phyloP scores from a whole-genome alignment of 495 filamentous ascomycete genomes.

The Apodospora peruviana region DNA sequence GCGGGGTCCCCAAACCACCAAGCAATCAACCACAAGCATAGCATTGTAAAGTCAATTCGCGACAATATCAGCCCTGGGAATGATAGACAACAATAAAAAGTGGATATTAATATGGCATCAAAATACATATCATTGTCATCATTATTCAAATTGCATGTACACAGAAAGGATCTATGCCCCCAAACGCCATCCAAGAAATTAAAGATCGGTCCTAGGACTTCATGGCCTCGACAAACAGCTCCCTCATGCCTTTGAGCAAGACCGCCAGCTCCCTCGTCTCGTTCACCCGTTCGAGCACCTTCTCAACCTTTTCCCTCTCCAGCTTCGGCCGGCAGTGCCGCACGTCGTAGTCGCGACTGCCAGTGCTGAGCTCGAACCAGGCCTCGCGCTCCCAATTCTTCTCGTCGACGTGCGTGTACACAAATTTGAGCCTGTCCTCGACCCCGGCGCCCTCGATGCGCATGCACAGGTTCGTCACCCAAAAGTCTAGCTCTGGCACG shows the following conservation, averaged over 20 bases:
- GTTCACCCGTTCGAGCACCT: conserved; percentile 69
- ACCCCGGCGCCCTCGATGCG: conserved; percentile 83
- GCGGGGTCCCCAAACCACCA: too few relatives aligned
- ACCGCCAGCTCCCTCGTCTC: conserved; percentile 75
- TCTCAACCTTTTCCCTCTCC: conserved; percentile 65
- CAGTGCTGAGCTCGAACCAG: conserved; percentile 86
- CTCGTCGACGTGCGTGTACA: conserved; percentile 84
- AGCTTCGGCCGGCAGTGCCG: conserved; percentile 72
- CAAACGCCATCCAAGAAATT: neutral
- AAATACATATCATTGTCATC: too few relatives aligned
- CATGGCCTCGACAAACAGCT: conserved; percentile 64
- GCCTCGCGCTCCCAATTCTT: conserved; percentile 83
- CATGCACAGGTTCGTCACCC: conserved; percentile 84
- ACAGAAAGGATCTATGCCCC: too few relatives aligned
- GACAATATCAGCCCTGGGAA: too few relatives aligned
- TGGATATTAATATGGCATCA: too few relatives aligned
- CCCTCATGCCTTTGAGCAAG: conserved; percentile 89
- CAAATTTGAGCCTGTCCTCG: conserved; percentile 83
- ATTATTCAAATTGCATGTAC: too few relatives aligned
- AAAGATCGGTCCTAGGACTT: conserved; percentile 25
- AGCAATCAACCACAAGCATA: too few relatives aligned
- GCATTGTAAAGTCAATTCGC: too few relatives aligned
- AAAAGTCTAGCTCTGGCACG: conserved; percentile 88
- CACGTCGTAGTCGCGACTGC: conserved; percentile 77
- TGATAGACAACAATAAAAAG: too few relatives aligned